These are phyloP conservation scores for Xylariaceae sp. DNA, from an alignment of 2,329 filamentous ascomycete genomes.

Conservation along the genomic window DNA sequence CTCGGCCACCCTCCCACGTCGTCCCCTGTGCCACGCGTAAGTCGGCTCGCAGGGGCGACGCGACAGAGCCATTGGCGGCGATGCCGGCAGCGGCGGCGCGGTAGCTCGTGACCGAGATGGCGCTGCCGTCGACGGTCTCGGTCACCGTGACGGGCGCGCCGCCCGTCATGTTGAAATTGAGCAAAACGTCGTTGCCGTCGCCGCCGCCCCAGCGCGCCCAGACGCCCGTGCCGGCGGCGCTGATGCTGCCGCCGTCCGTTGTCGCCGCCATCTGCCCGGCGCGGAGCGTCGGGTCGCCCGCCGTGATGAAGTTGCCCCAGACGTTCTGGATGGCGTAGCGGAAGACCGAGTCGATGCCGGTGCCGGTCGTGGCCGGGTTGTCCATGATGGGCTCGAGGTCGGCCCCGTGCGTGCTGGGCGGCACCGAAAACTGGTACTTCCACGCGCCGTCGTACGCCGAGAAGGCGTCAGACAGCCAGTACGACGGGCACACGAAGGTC, in stretches of 20 bases:
- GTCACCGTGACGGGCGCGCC: slow-evolving; percentile 19
- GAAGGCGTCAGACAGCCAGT: slow-evolving; percentile 47
- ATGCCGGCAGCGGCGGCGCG: slow-evolving; percentile 1
- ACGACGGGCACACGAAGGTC: slow-evolving; percentile 47
- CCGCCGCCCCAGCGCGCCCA: slow-evolving; percentile 30
- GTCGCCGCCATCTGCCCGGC: slow-evolving; percentile 20
- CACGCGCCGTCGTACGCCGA: slow-evolving; percentile 26
- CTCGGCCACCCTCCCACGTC: slow-evolving; percentile 40
- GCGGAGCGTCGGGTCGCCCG: slow-evolving; percentile 32
- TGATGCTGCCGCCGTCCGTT: slow-evolving; percentile 19
- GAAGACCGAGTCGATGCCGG: slow-evolving; percentile 17
- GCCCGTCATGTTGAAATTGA: slow-evolving; percentile 41
- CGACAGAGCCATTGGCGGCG: slow-evolving; percentile 13
- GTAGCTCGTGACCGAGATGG: slow-evolving; percentile 22
- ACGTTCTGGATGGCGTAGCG: slow-evolving; percentile 32
- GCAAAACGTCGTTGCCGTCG: slow-evolving; percentile 25
- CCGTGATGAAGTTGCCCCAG: slow-evolving; percentile 39
- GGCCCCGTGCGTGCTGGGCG: slow-evolving; percentile 30
- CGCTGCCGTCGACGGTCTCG: slow-evolving; percentile 10
- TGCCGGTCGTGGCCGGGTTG: slow-evolving; percentile 12
- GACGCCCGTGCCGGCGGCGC: slow-evolving; percentile 17
- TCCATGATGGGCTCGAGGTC: slow-evolving; percentile 31
- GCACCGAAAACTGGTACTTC: slow-evolving; percentile 42
- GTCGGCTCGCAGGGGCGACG: slow-evolving; percentile 10
- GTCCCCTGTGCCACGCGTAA: slow-evolving; percentile 34